Conservation (phyloP, 306 rosid genomes). For the Acacia crassicarpa region DNA sequence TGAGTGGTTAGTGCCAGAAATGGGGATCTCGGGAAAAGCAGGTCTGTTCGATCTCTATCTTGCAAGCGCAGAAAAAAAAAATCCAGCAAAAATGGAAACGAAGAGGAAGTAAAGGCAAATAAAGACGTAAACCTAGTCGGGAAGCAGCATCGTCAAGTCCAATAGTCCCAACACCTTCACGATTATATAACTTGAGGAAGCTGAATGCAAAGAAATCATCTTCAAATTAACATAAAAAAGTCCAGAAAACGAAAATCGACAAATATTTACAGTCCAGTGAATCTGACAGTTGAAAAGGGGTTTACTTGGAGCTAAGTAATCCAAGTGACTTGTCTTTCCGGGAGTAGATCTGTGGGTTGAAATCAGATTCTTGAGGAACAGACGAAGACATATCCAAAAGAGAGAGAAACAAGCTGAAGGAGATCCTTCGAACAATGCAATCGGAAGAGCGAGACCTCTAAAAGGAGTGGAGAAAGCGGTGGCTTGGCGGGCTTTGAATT, state of each 20-base stretch:
- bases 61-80: background rate
- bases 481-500: slow-evolving; percentile 21
- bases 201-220: slow-evolving; percentile 16
- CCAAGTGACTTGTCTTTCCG: slow-evolving; percentile 52
- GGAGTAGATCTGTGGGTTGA: slow-evolving; percentile 31
- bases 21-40: background rate
- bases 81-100: background rate
- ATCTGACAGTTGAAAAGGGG: background rate
- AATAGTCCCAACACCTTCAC: slow-evolving; percentile 37
- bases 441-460: background rate
- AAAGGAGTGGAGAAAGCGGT: background rate
- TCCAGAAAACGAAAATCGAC: background rate
- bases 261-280: background rate
- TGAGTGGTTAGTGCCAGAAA: background rate
- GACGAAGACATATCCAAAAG: slow-evolving; percentile 21
- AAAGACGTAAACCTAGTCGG: slow-evolving; percentile 33
- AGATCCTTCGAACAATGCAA: background rate
- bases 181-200: slow-evolving; percentile 42
- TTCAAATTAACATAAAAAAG: background rate
- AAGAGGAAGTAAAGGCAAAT: background rate
- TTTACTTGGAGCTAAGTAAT: slow-evolving; percentile 41
- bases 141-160: slow-evolving; percentile 48
- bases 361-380: slow-evolving; percentile 21
- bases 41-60: background rate
- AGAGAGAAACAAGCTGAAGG: background rate